Evolutionary conservation across 345 rosid genomes (phyloP).

Genomic region (Euclidium syriacum): DNA sequence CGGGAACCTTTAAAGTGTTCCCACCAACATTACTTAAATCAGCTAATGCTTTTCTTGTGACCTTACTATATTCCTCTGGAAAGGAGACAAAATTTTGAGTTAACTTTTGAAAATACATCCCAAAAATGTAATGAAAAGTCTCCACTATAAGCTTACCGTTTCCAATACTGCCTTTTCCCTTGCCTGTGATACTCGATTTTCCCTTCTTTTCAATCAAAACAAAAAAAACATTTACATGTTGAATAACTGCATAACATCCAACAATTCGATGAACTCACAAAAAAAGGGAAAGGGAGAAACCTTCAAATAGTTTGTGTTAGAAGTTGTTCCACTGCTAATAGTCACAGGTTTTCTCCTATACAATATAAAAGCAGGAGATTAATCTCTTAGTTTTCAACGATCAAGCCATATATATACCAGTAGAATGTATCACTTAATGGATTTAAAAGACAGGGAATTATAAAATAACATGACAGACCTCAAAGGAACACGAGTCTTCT

Average conservation of each 20-base stretch:
- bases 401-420: background rate
- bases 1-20: conserved; percentile 22
- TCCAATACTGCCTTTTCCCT: conserved; percentile 36
- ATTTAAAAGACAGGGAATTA: background rate
- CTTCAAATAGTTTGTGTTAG: conserved; percentile 37
- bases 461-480: conserved; percentile 14
- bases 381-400: background rate
- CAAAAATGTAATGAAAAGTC: background rate
- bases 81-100: conserved; percentile 9
- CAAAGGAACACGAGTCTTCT: conserved; percentile 22
- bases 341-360: conserved; percentile 36
- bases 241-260: background rate
- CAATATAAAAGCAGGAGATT: conserved; percentile 4
- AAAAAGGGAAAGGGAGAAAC: conserved; percentile 26
- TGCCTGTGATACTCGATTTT: conserved; percentile 28
- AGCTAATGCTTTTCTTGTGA: conserved; percentile 63
- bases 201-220: conserved; percentile 34
- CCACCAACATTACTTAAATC: conserved; percentile 64
- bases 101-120: background rate
- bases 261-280: background rate
- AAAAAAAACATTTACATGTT: background rate
- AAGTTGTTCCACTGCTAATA: conserved; percentile 26
- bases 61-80: conserved; percentile 36
- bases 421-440: background rate
- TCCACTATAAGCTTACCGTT: conserved; percentile 32